phyloP scores from a whole-genome alignment of 495 filamentous ascomycete species.

The Aspergillus affinis region DNA sequence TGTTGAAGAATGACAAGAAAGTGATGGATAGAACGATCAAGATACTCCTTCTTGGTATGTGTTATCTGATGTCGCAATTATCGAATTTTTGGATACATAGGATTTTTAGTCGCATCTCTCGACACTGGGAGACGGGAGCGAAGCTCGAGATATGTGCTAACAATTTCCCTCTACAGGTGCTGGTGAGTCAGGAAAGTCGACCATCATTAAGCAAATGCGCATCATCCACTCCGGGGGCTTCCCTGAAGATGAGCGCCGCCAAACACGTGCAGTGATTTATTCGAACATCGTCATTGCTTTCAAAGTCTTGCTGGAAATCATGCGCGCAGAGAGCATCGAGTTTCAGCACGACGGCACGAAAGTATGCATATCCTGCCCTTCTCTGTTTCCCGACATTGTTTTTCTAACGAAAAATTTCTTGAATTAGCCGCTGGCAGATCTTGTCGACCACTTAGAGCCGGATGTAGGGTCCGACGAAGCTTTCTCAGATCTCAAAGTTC shows the following conservation, averaged over 20 bases:
- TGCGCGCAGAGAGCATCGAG: conserved; percentile 78
- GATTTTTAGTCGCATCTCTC: no score
- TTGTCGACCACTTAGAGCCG: conserved; percentile 51
- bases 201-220: conserved; percentile 98
- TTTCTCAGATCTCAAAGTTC: conserved; percentile 65
- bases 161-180: conserved; percentile 60
- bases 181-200: conserved; percentile 97
- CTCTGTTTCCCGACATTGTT: neutral
- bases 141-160: no score
- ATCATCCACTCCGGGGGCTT: conserved; percentile 95
- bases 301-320: conserved; percentile 87
- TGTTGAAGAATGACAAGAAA: conserved; percentile 80
- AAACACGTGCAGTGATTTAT: conserved; percentile 93
- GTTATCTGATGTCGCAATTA: no score
- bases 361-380: conserved; percentile 49
- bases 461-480: conserved; percentile 78
- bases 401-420: conserved; percentile 16
- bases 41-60: conserved; percentile 75
- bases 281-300: conserved; percentile 87
- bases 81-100: no score
- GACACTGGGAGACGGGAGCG: no score
- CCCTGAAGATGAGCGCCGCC: conserved; percentile 83
- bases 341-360: conserved; percentile 76
- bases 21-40: conserved; percentile 77
- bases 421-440: conserved; percentile 30